Conservation (phyloP, 2,329 filamentous ascomycete genomes). For the Fusarium hostae region DNA sequence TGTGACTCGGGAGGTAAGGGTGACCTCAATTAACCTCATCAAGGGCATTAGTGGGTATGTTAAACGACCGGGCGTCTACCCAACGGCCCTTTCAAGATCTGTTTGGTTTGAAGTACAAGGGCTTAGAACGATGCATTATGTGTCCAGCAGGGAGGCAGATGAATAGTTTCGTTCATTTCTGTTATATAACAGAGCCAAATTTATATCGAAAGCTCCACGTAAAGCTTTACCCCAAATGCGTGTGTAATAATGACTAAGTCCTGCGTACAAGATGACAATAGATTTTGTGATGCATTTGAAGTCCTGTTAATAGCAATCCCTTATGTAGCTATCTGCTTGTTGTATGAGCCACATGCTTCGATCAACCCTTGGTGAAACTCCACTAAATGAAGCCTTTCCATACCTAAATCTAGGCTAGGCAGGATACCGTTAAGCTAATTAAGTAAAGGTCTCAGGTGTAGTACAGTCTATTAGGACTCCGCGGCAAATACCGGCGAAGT, state of each 20-base stretch:
- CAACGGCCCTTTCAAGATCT: background rate
- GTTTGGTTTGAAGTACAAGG: background rate
- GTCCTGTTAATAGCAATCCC: constrained; percentile 34
- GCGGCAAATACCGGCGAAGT: too few relatives aligned
- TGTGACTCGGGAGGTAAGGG: background rate
- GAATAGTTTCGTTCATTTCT: background rate
- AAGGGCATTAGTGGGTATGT: background rate
- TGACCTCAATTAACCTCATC: background rate
- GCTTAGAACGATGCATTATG: too few relatives aligned
- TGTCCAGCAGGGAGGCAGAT: background rate
- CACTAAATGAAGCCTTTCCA: constrained; percentile 48
- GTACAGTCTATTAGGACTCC: too few relatives aligned
- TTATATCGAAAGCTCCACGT: background rate
- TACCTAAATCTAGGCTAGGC: too few relatives aligned
- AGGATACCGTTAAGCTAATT: too few relatives aligned
- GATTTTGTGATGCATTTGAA: rapidly evolving
- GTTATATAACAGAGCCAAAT: background rate
- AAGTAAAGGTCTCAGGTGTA: too few relatives aligned
- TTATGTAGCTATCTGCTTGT: constrained; percentile 56
- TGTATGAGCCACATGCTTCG: constrained; percentile 59
- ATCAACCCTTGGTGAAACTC: constrained; percentile 59
- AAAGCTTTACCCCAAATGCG: background rate
- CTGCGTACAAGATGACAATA: rapidly evolving
- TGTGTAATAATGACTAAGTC: too few relatives aligned
- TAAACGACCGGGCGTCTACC: background rate